Percentiles rank a stretch among this genome's conserved stretches.
These are phyloP conservation scores for Pythium vanterpoolii DNA, from an alignment of 352 stramenopile genomes.

Conservation along the genomic window DNA sequence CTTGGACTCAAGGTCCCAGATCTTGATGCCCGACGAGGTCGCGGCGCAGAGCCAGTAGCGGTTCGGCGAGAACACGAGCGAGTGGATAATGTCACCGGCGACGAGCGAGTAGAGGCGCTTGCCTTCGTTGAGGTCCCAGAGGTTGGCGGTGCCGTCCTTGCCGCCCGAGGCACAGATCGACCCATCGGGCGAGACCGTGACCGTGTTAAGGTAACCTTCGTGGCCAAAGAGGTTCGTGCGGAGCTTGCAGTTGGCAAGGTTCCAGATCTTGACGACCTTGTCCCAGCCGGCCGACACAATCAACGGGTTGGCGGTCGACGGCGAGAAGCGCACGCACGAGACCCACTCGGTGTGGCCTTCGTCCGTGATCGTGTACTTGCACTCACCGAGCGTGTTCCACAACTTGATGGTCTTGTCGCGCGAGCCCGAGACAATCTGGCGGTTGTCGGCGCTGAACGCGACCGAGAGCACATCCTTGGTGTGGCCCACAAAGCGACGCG, in stretches of 20 bases:
- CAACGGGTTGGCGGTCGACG: slow-evolving; percentile 93
- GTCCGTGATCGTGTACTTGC: slow-evolving; percentile 98
- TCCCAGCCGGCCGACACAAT: slow-evolving; percentile 99
- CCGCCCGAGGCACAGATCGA: slow-evolving; percentile 98
- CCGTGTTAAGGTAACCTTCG: slow-evolving; percentile 99
- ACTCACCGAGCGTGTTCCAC: slow-evolving; percentile 99
- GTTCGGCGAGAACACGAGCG: slow-evolving; percentile 99
- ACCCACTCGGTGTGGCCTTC: slow-evolving; percentile 99
- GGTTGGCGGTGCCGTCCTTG: slow-evolving; percentile 99
- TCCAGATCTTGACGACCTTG: slow-evolving; percentile 99
- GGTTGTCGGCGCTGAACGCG: slow-evolving; percentile 98
- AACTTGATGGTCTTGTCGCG: slow-evolving; percentile 99
- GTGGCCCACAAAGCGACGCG: slow-evolving; percentile 98
- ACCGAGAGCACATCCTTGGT: slow-evolving; percentile 99
- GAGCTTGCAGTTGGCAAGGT: slow-evolving; percentile 99
- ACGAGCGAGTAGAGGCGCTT: slow-evolving; percentile 99
- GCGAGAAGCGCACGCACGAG: slow-evolving; percentile 99
- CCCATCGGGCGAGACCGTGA: slow-evolving; percentile 99
- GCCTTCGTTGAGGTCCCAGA: slow-evolving; percentile 99
- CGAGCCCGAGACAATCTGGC: slow-evolving; percentile 99
- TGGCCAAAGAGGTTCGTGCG: slow-evolving; percentile 99
- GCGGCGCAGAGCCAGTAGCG: slow-evolving; percentile 99
- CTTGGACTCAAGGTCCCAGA: slow-evolving; percentile 99
- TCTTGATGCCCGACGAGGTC: slow-evolving; percentile 99
- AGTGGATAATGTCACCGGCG: slow-evolving; percentile 96